These are phyloP conservation scores for Tuber microsphaerosporum DNA, from an alignment of 495 filamentous ascomycete species.

Conservation along the genomic window DNA sequence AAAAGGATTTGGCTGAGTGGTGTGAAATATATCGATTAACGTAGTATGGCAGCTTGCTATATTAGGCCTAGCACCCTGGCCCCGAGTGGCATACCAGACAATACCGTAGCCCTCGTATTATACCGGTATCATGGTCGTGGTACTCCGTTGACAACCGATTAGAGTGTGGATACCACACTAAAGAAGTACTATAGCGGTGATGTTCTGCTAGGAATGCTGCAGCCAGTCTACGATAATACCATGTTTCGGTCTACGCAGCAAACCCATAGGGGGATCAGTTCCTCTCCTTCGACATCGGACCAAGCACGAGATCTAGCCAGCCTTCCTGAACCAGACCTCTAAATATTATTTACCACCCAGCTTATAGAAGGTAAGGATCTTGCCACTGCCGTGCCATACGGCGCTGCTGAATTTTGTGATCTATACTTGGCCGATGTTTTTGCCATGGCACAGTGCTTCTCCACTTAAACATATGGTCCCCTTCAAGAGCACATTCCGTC, in stretches of 20 bases:
- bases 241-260: background rate
- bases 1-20: too few relatives aligned
- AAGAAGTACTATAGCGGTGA: background rate
- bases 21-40: too few relatives aligned
- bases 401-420: background rate
- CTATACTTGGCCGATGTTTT: background rate
- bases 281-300: background rate
- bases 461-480: background rate
- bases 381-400: background rate
- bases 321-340: background rate
- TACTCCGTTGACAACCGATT: background rate
- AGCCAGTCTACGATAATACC: too few relatives aligned
- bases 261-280: background rate
- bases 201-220: too few relatives aligned
- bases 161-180: too few relatives aligned
- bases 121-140: background rate
- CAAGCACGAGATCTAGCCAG: background rate
- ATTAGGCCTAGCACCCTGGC: too few relatives aligned
- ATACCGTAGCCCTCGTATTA: background rate
- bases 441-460: background rate
- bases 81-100: background rate
- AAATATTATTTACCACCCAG: background rate
- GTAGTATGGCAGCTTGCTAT: too few relatives aligned
- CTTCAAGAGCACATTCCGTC: background rate
- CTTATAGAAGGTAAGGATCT: background rate